Percentiles rank a stretch among this genome's conserved stretches.
Evolutionary conservation across 345 rosid species (phyloP).

Genomic region (Citrus reticulata): DNA sequence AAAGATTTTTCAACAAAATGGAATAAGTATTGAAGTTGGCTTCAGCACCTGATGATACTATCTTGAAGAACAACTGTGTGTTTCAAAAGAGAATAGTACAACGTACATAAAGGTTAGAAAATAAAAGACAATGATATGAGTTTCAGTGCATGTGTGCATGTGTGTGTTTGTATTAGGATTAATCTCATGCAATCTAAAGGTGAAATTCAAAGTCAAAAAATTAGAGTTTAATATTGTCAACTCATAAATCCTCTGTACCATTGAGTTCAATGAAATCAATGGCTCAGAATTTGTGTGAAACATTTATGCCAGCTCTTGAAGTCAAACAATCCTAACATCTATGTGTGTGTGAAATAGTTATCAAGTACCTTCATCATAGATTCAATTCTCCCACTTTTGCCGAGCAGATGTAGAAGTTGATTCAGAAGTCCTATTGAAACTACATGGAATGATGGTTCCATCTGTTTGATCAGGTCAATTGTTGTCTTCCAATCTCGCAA

Average conservation of each 20-base stretch:
- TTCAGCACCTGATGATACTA: slow-evolving; percentile 53
- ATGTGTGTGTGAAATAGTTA: neutral
- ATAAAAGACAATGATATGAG: neutral
- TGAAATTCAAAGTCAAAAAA: no score
- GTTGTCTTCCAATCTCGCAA: slow-evolving; percentile 75
- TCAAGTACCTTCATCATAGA: slow-evolving; percentile 68
- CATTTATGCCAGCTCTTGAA: neutral
- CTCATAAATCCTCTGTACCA: no score
- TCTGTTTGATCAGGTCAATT: slow-evolving; percentile 46
- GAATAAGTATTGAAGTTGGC: slow-evolving; percentile 56
- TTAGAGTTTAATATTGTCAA: no score
- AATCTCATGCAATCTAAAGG: no score
- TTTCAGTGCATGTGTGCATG: no score
- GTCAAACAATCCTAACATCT: neutral
- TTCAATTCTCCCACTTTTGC: slow-evolving; percentile 82
- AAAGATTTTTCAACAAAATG: slow-evolving; percentile 64
- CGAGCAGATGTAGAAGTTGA: slow-evolving; percentile 74
- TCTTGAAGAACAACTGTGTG: slow-evolving; percentile 73
- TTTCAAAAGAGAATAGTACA: neutral
- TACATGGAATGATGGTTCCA: slow-evolving; percentile 62
- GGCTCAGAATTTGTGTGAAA: no score
- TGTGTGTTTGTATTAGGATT: no score
- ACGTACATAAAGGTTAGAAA: slow-evolving; percentile 5
- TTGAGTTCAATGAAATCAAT: no score
- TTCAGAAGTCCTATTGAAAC: slow-evolving; percentile 65